Evolutionary conservation across 2,329 filamentous ascomycete genomes (phyloP).

Genomic region (Pezicula carpinea): DNA sequence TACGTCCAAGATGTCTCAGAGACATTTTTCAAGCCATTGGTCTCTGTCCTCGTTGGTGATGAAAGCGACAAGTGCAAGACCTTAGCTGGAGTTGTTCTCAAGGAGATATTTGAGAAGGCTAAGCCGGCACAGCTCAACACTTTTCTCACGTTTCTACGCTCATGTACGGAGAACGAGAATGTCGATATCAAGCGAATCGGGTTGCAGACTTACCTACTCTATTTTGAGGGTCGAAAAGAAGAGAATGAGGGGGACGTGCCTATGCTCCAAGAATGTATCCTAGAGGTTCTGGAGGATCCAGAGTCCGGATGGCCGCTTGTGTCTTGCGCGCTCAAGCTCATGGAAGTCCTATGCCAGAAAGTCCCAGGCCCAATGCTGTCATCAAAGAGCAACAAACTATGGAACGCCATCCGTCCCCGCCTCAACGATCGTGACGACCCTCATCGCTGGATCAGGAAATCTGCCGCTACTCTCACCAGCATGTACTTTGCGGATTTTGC

Average conservation of each 20-base stretch:
- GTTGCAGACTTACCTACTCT: conserved; percentile 76
- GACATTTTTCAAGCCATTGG: conserved; percentile 79
- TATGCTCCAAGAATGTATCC: conserved; percentile 47
- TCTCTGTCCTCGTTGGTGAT: conserved; percentile 84
- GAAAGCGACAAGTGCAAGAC: conserved; percentile 80
- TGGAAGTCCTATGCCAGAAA: conserved; percentile 62
- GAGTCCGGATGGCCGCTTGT: conserved; percentile 66
- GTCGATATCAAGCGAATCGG: conserved; percentile 65
- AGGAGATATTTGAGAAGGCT: conserved; percentile 73
- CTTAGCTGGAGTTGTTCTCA: conserved; percentile 74
- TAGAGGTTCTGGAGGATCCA: conserved; percentile 47
- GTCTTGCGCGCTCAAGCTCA: conserved; percentile 66
- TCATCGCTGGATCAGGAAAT: conserved; percentile 70
- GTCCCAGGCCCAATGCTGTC: conserved; percentile 62
- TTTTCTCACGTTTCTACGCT: conserved; percentile 66
- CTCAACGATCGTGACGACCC: conserved; percentile 69
- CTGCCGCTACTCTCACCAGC: conserved; percentile 68
- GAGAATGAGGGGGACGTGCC: conserved; percentile 51
- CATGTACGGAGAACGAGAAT: conserved; percentile 79
- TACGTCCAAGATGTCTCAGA: conserved; percentile 77
- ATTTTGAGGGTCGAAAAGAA: conserved; percentile 65
- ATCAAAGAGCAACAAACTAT: conserved; percentile 57
- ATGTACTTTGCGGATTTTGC: conserved; percentile 79
- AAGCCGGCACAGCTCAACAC: conserved; percentile 66
- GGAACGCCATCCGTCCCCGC: conserved; percentile 63